These are phyloP conservation scores for Lachnellula hyalina DNA, from an alignment of 2,329 filamentous ascomycete species.

Conservation along the genomic window DNA sequence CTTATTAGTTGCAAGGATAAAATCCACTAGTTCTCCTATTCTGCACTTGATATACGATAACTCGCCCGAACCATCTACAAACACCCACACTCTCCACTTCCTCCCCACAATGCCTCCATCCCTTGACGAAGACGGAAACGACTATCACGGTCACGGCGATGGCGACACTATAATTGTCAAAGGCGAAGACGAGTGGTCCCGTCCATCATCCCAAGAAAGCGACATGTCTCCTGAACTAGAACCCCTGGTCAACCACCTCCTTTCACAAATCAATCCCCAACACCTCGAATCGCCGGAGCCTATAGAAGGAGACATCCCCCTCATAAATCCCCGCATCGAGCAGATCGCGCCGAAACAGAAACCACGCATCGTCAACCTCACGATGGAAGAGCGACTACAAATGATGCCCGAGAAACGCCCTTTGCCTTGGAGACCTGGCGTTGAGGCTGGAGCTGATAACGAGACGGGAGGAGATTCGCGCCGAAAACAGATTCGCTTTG, in stretches of 20 bases:
- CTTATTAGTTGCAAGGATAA: constrained; percentile 10
- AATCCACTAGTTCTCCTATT: constrained; percentile 9
- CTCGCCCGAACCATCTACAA: not conserved
- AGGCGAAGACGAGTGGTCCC: constrained; percentile 19
- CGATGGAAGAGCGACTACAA: constrained; percentile 29
- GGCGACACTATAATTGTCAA: constrained; percentile 24
- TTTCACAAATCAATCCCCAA: constrained; percentile 23
- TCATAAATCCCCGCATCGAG: constrained; percentile 1
- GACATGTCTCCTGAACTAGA: constrained; percentile 13
- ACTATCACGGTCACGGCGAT: constrained; percentile 1
- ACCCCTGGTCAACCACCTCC: constrained; percentile 15
- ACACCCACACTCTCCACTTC: not conserved
- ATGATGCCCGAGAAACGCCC: constrained; percentile 27
- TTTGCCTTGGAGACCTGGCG: constrained; percentile 29
- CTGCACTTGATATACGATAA: not conserved
- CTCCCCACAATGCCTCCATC: constrained; percentile 20
- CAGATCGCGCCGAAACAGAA: constrained; percentile 7
- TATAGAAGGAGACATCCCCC: constrained; percentile 13
- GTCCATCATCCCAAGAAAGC: constrained; percentile 19
- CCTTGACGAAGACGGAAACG: constrained; percentile 16
- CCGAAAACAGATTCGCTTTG: constrained; percentile 31
- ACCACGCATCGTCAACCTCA: constrained; percentile 12
- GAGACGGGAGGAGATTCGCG: constrained; percentile 30
- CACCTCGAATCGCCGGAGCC: constrained; percentile 26
- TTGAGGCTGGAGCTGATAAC: constrained; percentile 27